Conservation (phyloP, 2,329 filamentous ascomycete species). For the Colletotrichum endophyticum region DNA sequence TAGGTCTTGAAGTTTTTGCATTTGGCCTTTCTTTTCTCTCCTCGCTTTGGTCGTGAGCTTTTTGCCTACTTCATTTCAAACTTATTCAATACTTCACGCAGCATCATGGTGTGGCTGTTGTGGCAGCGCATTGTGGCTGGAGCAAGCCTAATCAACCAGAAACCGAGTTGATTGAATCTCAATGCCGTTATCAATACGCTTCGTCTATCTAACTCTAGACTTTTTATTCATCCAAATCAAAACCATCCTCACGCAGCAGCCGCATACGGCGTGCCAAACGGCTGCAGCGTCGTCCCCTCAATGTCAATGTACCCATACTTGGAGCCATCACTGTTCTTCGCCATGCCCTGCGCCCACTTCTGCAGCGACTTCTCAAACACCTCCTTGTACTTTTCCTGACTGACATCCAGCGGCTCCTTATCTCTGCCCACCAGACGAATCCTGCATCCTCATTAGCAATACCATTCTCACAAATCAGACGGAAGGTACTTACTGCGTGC, state of each 20-base stretch:
- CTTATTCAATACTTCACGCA: no score
- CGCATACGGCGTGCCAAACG: constrained; percentile 28
- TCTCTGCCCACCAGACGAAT: constrained; percentile 37
- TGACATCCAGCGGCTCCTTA: constrained; percentile 33
- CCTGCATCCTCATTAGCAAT: not conserved
- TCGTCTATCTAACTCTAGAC: not conserved
- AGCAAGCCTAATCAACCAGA: not conserved
- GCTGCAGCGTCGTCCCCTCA: constrained; percentile 32
- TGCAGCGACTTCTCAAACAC: constrained; percentile 32
- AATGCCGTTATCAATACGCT: not conserved
- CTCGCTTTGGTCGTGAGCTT: no score
- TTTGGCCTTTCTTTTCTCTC: no score
- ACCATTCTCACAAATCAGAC: not conserved
- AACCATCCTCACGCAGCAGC: not conserved
- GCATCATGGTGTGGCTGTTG: not conserved
- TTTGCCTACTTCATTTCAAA: no score
- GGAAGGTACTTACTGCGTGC: constrained; percentile 31
- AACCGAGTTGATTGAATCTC: not conserved
- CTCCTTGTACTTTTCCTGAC: constrained; percentile 32
- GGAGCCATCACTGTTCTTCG: constrained; percentile 31
- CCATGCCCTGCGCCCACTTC: constrained; percentile 34
- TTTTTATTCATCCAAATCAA: not conserved
- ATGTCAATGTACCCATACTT: constrained; percentile 37
- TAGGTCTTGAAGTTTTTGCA: no score
- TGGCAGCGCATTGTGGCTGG: not conserved